Evolutionary conservation across 441 rosid species (phyloP).

Genomic region (Syzygium syzygioides): DNA sequence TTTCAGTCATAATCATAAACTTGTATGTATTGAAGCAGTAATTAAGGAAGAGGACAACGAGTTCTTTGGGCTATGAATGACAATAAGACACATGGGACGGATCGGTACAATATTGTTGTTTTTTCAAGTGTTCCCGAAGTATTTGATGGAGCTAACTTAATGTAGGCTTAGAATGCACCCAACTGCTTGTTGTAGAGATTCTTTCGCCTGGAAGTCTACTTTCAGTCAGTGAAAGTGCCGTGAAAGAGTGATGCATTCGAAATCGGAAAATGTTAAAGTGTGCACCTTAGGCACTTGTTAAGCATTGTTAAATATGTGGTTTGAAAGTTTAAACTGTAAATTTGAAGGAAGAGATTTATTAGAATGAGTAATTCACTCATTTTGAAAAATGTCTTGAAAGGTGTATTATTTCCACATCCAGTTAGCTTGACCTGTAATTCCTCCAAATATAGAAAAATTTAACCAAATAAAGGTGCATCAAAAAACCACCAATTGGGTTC

Average conservation of each 20-base stretch:
- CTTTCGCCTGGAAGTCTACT: not conserved
- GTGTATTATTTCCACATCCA: too few relatives aligned
- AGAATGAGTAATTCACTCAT: too few relatives aligned
- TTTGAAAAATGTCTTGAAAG: too few relatives aligned
- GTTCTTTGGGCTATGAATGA: not conserved
- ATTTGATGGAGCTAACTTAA: not conserved
- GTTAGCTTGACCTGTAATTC: too few relatives aligned
- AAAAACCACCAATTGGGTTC: too few relatives aligned
- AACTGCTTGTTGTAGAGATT: not conserved
- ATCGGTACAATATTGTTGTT: rapidly evolving
- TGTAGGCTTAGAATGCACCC: not conserved
- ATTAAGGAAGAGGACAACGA: not conserved
- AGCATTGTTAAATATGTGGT: not conserved
- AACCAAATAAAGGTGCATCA: too few relatives aligned
- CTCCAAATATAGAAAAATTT: too few relatives aligned
- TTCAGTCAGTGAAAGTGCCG: not conserved
- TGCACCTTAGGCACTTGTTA: not conserved
- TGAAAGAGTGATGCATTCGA: not conserved
- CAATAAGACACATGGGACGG: not conserved
- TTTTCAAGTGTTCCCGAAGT: not conserved
- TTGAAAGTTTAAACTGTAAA: not conserved
- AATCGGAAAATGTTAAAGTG: not conserved
- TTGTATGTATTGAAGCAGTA: rapidly evolving
- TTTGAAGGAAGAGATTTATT: not conserved
- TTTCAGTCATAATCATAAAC: not conserved